A percentile compares a stretch with the other conserved stretches of the same genome.
These are phyloP conservation scores for Calcarisporium arbuscula DNA, from an alignment of 2,329 filamentous ascomycete genomes.

Conservation along the genomic window DNA sequence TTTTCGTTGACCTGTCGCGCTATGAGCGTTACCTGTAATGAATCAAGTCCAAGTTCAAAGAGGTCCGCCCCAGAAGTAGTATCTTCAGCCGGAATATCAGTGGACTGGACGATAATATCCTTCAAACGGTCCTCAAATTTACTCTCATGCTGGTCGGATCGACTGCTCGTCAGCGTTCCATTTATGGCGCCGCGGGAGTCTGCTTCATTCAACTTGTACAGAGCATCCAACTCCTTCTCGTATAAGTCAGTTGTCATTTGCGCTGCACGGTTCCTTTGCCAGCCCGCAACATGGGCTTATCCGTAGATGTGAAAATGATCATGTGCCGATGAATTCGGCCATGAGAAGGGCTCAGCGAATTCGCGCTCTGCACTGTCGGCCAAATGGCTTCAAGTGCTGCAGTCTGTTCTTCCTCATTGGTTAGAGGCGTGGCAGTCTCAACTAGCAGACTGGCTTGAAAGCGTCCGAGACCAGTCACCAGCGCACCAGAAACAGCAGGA, in stretches of 20 bases:
- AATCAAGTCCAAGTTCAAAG: neutral
- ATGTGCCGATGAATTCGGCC: slow-evolving; percentile 34
- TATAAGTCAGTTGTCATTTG: no score
- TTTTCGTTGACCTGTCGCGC: neutral
- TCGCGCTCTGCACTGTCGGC: slow-evolving; percentile 33
- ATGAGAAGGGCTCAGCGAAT: slow-evolving; percentile 34
- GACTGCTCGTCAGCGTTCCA: no score
- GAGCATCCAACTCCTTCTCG: no score
- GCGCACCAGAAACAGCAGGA: neutral
- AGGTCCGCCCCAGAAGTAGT: neutral
- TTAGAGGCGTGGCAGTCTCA: neutral
- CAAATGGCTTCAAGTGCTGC: slow-evolving; percentile 33
- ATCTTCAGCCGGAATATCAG: no score
- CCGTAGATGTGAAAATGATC: slow-evolving; percentile 27
- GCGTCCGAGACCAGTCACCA: neutral
- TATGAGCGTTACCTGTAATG: neutral
- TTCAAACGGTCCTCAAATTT: no score
- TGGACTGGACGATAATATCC: no score
- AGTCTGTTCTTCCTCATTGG: no score
- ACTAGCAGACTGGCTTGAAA: neutral
- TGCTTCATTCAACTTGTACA: no score
- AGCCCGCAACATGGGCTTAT: slow-evolving; percentile 37
- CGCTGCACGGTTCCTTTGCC: slow-evolving; percentile 38
- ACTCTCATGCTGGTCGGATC: no score
- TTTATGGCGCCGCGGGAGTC: no score